Evolutionary conservation across 306 rosid species (phyloP), one percentile per base, ranked within the genome.

Genomic region (Trifolium pratense): DNA sequence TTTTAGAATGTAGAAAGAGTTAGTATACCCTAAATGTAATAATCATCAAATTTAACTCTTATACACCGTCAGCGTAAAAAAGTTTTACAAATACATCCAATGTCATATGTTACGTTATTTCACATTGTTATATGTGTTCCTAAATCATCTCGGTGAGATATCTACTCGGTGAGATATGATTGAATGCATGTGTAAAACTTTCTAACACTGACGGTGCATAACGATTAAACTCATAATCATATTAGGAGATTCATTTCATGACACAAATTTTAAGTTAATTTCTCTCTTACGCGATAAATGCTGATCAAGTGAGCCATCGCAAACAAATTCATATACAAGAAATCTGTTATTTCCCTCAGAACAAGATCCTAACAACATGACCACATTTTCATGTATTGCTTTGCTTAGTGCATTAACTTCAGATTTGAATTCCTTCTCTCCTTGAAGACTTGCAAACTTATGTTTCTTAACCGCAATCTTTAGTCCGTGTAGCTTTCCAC

Each of bases 331-430:
- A 52, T 89, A 92, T 34, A 92, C 97, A 45, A 92, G 94, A 25
- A 90, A 86, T 84, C 97, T 82, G 34, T 77, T 75, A 55, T 23
- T 79, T 75, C 93, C 89, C 37, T 92, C 91, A 1, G 93, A 86
- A 49, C 96, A 92, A n/a, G 84, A 88, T 4, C 97, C 97, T 39
- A 90, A 79, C 71, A 89, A 76, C 88, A 82, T 76, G 26, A 89
- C 90, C 74, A 92, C 80, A 87, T 92, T 92, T 77, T 88, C 87
- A 78, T 89, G 96, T 79, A 82, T 85, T 21, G 86, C 97, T 81
- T 63, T 88, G 83, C 88, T 82, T 6, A 88, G 87, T 64, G 80
- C 87, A 65, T 82, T 61, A 74, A 89, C 93, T 70, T 92, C 97
- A 16, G 84, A 85, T 70, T 80, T 80, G 79, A 89, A 92, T 73